Percentiles rank a stretch among this genome's conserved stretches.
Evolutionary conservation across 139 green algal genomes (phyloP).

Genomic region (Astrephomene gubernaculifera): DNA sequence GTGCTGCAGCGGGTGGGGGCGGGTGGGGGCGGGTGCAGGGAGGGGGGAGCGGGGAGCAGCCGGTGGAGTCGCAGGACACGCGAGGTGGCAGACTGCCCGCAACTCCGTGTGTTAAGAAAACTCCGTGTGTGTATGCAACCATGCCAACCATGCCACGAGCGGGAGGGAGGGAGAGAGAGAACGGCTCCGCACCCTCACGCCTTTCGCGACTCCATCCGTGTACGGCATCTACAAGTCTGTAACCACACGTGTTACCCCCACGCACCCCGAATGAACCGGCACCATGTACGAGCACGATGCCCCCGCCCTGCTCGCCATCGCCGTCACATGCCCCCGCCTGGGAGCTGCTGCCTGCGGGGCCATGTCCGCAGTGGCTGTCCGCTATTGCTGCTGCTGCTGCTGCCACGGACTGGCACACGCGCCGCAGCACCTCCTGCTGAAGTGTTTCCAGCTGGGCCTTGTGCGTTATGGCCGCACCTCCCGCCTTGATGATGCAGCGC

Average conservation of each 20-base stretch:
- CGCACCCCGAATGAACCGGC: constrained; percentile 75
- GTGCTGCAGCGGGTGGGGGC: constrained; percentile 43
- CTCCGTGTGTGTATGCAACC: too few species aligned
- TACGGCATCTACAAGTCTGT: too few species aligned
- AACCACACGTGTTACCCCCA: background rate
- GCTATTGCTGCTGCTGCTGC: background rate
- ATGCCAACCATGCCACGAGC: too few species aligned
- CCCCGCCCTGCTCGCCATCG: background rate
- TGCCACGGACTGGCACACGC: background rate
- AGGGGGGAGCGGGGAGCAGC: background rate
- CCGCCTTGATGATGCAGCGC: constrained; percentile 71
- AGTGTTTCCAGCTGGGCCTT: constrained; percentile 68
- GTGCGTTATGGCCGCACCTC: constrained; percentile 73
- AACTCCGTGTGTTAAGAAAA: too few species aligned
- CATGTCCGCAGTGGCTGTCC: background rate
- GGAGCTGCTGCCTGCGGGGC: background rate
- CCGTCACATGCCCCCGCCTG: background rate
- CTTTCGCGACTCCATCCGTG: too few species aligned
- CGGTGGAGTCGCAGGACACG: background rate
- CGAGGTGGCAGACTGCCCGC: too few species aligned
- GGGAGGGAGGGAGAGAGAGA: too few species aligned
- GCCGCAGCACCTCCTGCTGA: constrained; percentile 46
- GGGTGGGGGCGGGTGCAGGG: background rate
- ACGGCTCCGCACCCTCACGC: too few species aligned
- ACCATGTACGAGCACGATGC: constrained; percentile 70